Evolutionary conservation across 2,329 filamentous ascomycete genomes (phyloP).

Genomic region (Penicillium aurantiogriseum): DNA sequence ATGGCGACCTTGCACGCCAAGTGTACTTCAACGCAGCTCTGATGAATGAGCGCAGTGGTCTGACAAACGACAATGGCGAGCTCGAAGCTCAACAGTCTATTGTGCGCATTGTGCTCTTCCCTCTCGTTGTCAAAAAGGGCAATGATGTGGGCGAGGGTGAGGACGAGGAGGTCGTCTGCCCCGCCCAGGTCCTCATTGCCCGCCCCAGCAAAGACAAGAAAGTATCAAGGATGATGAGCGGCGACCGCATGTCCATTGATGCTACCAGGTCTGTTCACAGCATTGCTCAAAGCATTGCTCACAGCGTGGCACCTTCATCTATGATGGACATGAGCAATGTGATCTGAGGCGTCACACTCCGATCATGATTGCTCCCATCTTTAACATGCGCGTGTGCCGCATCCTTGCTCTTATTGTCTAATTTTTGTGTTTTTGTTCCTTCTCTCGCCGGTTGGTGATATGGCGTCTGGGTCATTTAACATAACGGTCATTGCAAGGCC

Average conservation of each 20-base stretch:
- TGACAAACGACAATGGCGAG: constrained; percentile 70
- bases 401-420: constrained; percentile 6
- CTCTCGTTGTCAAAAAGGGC: constrained; percentile 92
- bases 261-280: constrained; percentile 42
- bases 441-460: constrained; percentile 4
- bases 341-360: constrained; percentile 46
- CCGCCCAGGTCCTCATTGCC: constrained; percentile 86
- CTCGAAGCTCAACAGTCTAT: constrained; percentile 73
- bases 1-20: constrained; percentile 83
- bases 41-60: constrained; percentile 88
- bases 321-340: constrained; percentile 46
- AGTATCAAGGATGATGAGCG: constrained; percentile 40
- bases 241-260: constrained; percentile 46
- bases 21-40: constrained; percentile 88
- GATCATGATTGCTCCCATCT: constrained; percentile 17
- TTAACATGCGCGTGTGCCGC: neutral
- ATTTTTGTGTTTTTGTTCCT: neutral
- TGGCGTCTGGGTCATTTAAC: constrained; percentile 7
- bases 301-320: constrained; percentile 43
- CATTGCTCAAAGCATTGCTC: constrained; percentile 43
- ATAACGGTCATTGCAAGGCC: constrained; percentile 6
- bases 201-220: constrained; percentile 47
- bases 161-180: constrained; percentile 92
- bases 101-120: constrained; percentile 91
- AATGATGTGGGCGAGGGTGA: constrained; percentile 84